Evolutionary conservation across 177 flowering plant species (phyloP).

Genomic region (Vitis hybrid): DNA sequence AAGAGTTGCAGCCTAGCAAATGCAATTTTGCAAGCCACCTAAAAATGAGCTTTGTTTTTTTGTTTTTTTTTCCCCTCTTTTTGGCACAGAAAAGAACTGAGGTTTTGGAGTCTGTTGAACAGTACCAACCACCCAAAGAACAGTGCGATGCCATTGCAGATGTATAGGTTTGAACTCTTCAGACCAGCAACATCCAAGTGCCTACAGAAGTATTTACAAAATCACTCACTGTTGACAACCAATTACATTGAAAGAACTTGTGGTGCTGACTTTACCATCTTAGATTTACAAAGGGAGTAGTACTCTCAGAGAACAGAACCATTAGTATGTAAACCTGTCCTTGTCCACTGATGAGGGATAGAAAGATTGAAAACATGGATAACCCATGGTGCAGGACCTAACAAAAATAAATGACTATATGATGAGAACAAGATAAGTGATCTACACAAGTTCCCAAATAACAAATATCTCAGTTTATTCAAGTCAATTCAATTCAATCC

Average conservation of each 20-base stretch:
- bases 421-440: not conserved
- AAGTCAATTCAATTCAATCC: not conserved
- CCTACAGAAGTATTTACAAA: conserved; percentile 40
- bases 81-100: conserved; percentile 3
- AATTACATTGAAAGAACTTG: not conserved
- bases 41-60: too few relatives aligned
- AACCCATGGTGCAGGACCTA: conserved; percentile 78
- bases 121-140: conserved; percentile 71
- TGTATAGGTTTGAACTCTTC: conserved; percentile 59
- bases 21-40: too few relatives aligned
- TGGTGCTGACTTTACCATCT: conserved; percentile 55
- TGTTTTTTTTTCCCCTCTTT: too few relatives aligned
- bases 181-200: conserved; percentile 67
- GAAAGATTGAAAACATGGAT: conserved; percentile 62
- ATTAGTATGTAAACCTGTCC: conserved; percentile 66
- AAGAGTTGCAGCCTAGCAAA: not conserved
- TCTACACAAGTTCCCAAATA: not conserved
- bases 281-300: conserved; percentile 76
- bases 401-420: not conserved
- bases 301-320: conserved; percentile 74
- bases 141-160: conserved; percentile 63
- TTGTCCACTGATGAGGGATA: conserved; percentile 60
- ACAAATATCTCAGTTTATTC: not conserved
- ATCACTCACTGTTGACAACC: conserved; percentile 1
- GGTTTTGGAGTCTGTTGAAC: conserved; percentile 9